Evolutionary conservation across 495 filamentous ascomycete species (phyloP), one percentile per base, ranked within the genome.

Genomic region (Acidiella bohemica): DNA sequence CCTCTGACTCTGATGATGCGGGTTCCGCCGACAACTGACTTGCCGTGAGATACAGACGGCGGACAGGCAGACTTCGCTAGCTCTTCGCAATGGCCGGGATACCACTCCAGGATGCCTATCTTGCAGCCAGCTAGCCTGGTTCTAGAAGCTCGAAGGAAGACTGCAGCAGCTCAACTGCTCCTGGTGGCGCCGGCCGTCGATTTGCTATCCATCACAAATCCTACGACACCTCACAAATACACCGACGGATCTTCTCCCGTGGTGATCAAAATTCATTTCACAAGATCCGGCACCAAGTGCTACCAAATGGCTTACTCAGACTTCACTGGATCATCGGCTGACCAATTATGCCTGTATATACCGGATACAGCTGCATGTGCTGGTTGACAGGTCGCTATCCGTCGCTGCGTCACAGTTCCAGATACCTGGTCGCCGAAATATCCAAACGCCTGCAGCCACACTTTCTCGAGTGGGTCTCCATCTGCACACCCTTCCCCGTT

Each of bases 371-470:
- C 18, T 13, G 41, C 41, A 30, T 32, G 36, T 22, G 41, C 41
- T 28, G 25, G 19, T 25, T 42, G 45, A 42, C 45, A 48, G 26
- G 25, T 40, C 33, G 43, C 35, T 32, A 28, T 13, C 36, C 35
- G 29, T 22, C 14, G 7, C 21, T 29, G 25, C n/a, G 36, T 18
- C 19, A 30, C 20, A 12, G 2, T 48, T 32, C 38, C 42, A 31
- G 17, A 12, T 21, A 48, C 45, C 45, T 19, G 45, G 39, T 33
- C n/a, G n/a, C n/a, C 31, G 19, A 27, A 18, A 38, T 24, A 36
- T 21, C 30, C 17, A 16, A 12, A 28, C 27, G 42, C 23, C 32
- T 48, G 45, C 45, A 48, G 45, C 45, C 43, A 48, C 45, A 48
- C 45, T n/a, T n/a, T n/a, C 34, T 48, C 19, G 45, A 42, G 32